Evolutionary conservation across 805 yeast species (phyloP).

Genomic region (Metschnikowia noctiluminum): DNA sequence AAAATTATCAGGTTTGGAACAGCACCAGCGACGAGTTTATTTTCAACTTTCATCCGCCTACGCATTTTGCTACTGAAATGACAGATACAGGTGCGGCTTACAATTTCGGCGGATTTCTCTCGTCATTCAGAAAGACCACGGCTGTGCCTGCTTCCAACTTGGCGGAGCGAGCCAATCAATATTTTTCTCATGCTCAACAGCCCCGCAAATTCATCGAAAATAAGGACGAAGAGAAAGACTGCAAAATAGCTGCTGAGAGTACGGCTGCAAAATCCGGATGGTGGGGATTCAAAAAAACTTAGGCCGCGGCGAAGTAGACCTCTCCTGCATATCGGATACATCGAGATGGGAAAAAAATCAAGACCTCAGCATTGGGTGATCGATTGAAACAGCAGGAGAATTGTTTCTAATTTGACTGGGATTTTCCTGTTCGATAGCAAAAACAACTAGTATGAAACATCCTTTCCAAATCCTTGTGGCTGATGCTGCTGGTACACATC

Average conservation of each 20-base stretch:
- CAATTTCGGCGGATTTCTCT: slow-evolving; percentile 15
- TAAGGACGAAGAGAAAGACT: neutral
- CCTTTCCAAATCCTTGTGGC: slow-evolving; percentile 61
- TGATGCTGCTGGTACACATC: slow-evolving; percentile 41
- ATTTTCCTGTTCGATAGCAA: neutral
- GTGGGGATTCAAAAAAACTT: slow-evolving; percentile 19
- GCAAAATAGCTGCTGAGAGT: neutral
- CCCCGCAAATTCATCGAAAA: slow-evolving; percentile 18
- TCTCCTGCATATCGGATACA: slow-evolving; percentile 13
- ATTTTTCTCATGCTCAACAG: slow-evolving; percentile 15
- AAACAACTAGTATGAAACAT: slow-evolving; percentile 48
- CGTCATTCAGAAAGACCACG: slow-evolving; percentile 15
- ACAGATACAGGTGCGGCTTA: slow-evolving; percentile 9
- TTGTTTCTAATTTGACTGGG: too few species aligned
- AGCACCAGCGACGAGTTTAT: slow-evolving; percentile 41
- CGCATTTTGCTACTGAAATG: slow-evolving; percentile 31
- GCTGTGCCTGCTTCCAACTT: slow-evolving; percentile 4
- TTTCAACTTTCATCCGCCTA: slow-evolving; percentile 41
- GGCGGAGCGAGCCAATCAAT: slow-evolving; percentile 13
- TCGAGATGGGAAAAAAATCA: slow-evolving; percentile 6
- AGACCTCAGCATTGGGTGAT: neutral
- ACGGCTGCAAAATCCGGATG: slow-evolving; percentile 10
- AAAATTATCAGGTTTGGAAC: slow-evolving; percentile 40
- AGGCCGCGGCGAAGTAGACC: neutral
- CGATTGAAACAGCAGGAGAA: too few species aligned